Percentiles rank a stretch among this genome's conserved stretches.
Conservation (phyloP, 495 filamentous ascomycete species). For the Neurospora pannonica region DNA sequence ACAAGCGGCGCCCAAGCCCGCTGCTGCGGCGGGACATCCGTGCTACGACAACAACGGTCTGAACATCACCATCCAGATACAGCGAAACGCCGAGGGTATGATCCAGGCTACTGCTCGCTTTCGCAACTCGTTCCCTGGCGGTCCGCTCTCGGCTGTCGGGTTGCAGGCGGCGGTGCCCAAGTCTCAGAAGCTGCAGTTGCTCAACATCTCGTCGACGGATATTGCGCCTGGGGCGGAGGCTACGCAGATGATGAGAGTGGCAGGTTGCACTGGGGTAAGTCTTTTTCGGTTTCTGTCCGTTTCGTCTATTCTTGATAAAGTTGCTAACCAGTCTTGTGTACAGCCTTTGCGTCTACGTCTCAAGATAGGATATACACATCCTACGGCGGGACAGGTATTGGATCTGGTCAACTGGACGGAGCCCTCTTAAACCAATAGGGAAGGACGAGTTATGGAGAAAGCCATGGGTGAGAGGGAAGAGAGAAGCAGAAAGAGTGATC, state of each 20-base stretch:
- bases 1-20: slow-evolving; percentile 24
- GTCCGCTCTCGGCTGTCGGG: slow-evolving; percentile 57
- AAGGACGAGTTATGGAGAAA: slow-evolving; percentile 15
- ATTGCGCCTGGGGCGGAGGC: slow-evolving; percentile 71
- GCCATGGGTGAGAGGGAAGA: neutral
- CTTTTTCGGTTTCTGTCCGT: slow-evolving; percentile 3
- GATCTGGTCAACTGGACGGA: slow-evolving; percentile 98
- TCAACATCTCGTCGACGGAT: slow-evolving; percentile 73
- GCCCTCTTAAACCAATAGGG: slow-evolving; percentile 27
- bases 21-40: slow-evolving; percentile 44
- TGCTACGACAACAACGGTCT: slow-evolving; percentile 85
- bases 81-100: slow-evolving; percentile 61
- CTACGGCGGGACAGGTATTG: slow-evolving; percentile 57
- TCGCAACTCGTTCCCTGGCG: slow-evolving; percentile 54
- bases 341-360: slow-evolving; percentile 66
- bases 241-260: slow-evolving; percentile 78
- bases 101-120: slow-evolving; percentile 78
- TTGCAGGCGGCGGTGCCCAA: slow-evolving; percentile 94
- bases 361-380: slow-evolving; percentile 69
- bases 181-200: slow-evolving; percentile 82
- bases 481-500: neutral
- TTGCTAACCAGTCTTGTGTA: slow-evolving; percentile 17
- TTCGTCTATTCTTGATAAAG: neutral
- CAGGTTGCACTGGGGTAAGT: slow-evolving; percentile 77
- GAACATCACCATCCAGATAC: slow-evolving; percentile 66